A percentile compares a stretch with the other conserved stretches of the same genome.
These are phyloP conservation scores for Leucosporidium yakuticum DNA, from an alignment of 768 basidiomycete species.

Conservation along the genomic window DNA sequence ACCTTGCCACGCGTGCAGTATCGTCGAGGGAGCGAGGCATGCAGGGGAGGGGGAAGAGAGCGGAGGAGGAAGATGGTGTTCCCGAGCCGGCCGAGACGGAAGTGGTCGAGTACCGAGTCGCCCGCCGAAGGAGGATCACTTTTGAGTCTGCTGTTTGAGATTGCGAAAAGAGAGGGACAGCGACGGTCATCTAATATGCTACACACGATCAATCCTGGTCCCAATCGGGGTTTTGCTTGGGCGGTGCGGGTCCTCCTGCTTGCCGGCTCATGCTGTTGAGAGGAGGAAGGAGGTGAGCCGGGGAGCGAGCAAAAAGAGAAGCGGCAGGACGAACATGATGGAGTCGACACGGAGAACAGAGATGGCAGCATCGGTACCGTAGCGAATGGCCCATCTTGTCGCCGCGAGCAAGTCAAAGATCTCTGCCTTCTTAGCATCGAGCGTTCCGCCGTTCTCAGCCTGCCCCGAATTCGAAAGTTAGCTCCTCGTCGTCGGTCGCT, in stretches of 20 bases:
- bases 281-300: background rate
- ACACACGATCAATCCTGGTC: constrained; percentile 3
- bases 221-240: constrained; percentile 38
- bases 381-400: constrained; percentile 79
- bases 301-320: background rate
- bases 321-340: constrained; percentile 78
- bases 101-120: too few relatives aligned
- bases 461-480: constrained; percentile 38
- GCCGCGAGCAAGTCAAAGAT: constrained; percentile 84
- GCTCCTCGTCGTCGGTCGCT: background rate
- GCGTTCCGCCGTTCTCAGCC: constrained; percentile 72
- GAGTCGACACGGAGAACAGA: constrained; percentile 91
- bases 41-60: too few relatives aligned
- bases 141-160: too few relatives aligned
- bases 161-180: too few relatives aligned
- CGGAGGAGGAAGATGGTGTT: too few relatives aligned
- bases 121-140: too few relatives aligned
- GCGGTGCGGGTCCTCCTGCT: constrained; percentile 37
- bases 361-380: constrained; percentile 87
- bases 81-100: too few relatives aligned
- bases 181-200: too few relatives aligned
- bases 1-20: too few relatives aligned
- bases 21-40: too few relatives aligned
- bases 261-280: constrained; percentile 33
- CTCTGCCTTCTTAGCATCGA: constrained; percentile 49